Evolutionary conservation across 192 early-diverging fungal species (phyloP), one percentile per base, ranked within the genome.

Genomic region (Coemansia sp.): DNA sequence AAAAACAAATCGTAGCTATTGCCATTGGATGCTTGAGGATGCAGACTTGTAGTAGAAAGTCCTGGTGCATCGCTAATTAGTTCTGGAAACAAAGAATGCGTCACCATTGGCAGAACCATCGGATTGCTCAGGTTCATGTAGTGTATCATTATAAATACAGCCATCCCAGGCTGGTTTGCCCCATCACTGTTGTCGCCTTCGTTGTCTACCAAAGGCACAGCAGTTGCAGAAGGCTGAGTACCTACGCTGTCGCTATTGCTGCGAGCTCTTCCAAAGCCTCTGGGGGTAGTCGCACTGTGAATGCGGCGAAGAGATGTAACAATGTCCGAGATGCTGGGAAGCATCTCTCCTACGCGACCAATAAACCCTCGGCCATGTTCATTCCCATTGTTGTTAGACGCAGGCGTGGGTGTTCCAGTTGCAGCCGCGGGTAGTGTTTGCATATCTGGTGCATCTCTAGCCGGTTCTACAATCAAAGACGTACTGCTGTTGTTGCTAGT

Each of bases 1-100:
- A 72, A 56, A 54, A 72, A 72, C 66, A 81, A 56, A 10, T 81
- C 78, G 52, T 81, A 81, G 67, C 76, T 72, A 56, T 55, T 72
- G 9, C 61, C 66, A 2, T 63, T 32, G 25, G 63, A 23, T 9
- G 21, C n/a, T 6, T 29, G 9, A 24, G 23, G 33, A 24, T 22
- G 27, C 50, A 61, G n/a, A 39, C 32, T 68, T 0, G 39, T n/a
- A 19, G 30, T 21, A 27, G 29, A 21, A 5, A 51, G 30, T 4
- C 29, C 50, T 9, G 57, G 2, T 0, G 54, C 32, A 19, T 67
- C 68, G 30, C 22, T 57, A 8, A 63, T 27, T 25, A 80, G 55
- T 51, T 81, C 78, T 9, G 78, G 74, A 27, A 81, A 76, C 61
- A 81, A 42, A 5, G 66, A 33, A 6, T 75, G 68, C 4, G 78